These are phyloP conservation scores for Podospora tetraspora DNA, from an alignment of 495 filamentous ascomycete genomes.

Conservation along the genomic window DNA sequence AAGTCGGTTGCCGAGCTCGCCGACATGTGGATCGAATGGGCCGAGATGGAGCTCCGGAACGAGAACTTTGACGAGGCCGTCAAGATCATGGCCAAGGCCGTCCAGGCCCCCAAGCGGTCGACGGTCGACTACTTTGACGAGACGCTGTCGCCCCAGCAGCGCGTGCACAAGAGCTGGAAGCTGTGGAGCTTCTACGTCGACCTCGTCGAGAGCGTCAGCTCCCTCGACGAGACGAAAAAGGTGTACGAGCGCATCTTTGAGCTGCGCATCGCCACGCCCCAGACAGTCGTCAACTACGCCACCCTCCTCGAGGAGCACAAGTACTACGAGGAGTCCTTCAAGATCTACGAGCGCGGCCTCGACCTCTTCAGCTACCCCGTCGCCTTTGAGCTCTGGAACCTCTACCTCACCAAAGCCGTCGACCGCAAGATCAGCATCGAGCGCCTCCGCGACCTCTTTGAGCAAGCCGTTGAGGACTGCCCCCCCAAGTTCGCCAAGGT, in stretches of 20 bases:
- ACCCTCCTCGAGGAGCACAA: constrained; percentile 92
- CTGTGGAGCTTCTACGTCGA: constrained; percentile 99
- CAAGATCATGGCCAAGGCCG: constrained; percentile 93
- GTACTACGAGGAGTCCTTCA: constrained; percentile 97
- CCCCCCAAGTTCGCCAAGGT: constrained; percentile 95
- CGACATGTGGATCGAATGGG: constrained; percentile 98
- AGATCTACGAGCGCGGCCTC: constrained; percentile 92
- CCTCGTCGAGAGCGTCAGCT: constrained; percentile 88
- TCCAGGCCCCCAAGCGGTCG: constrained; percentile 88
- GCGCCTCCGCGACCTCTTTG: constrained; percentile 89
- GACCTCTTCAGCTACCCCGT: constrained; percentile 97
- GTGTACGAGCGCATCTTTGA: constrained; percentile 98
- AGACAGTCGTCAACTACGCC: constrained; percentile 98
- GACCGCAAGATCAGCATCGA: constrained; percentile 95
- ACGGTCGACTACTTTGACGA: constrained; percentile 99
- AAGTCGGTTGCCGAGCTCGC: constrained; percentile 92
- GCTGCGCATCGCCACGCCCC: constrained; percentile 93
- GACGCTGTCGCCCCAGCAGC: constrained; percentile 84
- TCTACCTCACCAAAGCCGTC: constrained; percentile 95
- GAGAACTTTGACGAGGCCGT: constrained; percentile 95
- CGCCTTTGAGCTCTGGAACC: constrained; percentile 97
- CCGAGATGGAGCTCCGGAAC: constrained; percentile 91
- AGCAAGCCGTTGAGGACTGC: constrained; percentile 91
- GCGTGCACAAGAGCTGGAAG: constrained; percentile 99
- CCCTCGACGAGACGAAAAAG: constrained; percentile 85